Conservation (phyloP, 1,139 yeast species). For the Saccharomyces pastorianus region DNA sequence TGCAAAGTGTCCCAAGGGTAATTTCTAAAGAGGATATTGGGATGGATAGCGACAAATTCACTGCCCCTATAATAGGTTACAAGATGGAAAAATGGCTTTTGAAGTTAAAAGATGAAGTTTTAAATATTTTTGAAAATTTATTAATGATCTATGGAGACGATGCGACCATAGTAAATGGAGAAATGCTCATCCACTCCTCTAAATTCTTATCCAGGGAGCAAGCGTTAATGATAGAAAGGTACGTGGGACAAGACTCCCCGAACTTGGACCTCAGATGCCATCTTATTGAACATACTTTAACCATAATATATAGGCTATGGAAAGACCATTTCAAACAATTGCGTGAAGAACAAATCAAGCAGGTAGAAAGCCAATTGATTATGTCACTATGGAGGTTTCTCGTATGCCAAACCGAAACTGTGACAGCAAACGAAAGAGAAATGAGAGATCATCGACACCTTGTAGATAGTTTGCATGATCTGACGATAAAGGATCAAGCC, state of each 20-base stretch:
- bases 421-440: slow-evolving; percentile 9
- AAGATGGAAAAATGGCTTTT: slow-evolving; percentile 24
- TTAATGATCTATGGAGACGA: slow-evolving; percentile 15
- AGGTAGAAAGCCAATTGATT: slow-evolving; percentile 23
- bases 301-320: slow-evolving; percentile 24
- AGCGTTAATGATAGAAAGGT: slow-evolving; percentile 18
- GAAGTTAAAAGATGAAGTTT: slow-evolving; percentile 19
- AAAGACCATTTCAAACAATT: slow-evolving; percentile 14
- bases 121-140: slow-evolving; percentile 22
- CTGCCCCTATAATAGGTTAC: slow-evolving; percentile 6
- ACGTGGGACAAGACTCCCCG: slow-evolving; percentile 21
- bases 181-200: slow-evolving; percentile 20
- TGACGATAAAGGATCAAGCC: slow-evolving; percentile 16
- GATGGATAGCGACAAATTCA: slow-evolving; percentile 4
- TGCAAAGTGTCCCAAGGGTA: slow-evolving; percentile 23
- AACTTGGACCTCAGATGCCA: slow-evolving; percentile 16
- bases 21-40: slow-evolving; percentile 23
- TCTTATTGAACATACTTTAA: slow-evolving; percentile 19
- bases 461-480: slow-evolving; percentile 19
- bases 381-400: slow-evolving; percentile 27
- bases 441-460: slow-evolving; percentile 17
- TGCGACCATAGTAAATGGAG: slow-evolving; percentile 14
- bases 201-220: slow-evolving; percentile 24
- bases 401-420: slow-evolving; percentile 17
- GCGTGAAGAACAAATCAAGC: slow-evolving; percentile 15